Conservation (phyloP, 176 grass and related monocot species). For the Cocos nucifera region DNA sequence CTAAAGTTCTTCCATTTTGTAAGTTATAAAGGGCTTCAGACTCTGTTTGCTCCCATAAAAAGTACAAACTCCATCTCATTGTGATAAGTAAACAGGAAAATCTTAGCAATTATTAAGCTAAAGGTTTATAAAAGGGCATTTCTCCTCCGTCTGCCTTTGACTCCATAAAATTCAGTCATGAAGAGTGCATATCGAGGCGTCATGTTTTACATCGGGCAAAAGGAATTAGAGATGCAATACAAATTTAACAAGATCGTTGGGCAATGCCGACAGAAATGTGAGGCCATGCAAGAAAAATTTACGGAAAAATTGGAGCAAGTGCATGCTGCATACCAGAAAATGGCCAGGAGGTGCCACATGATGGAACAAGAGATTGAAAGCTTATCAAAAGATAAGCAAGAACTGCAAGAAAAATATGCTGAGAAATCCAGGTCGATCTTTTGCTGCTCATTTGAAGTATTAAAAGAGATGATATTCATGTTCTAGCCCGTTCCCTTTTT, state of each 20-base stretch:
- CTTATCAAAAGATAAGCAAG: slow-evolving; percentile 83
- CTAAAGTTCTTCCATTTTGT: too few species aligned
- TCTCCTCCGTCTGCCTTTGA: slow-evolving; percentile 24
- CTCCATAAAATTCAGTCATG: slow-evolving; percentile 52
- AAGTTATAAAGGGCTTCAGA: too few species aligned
- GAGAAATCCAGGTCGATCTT: slow-evolving; percentile 79
- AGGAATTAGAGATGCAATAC: slow-evolving; percentile 86
- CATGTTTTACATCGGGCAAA: slow-evolving; percentile 90
- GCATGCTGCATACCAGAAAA: slow-evolving; percentile 77
- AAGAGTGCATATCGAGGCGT: slow-evolving; percentile 79
- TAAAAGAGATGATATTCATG: too few species aligned
- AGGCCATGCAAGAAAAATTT: slow-evolving; percentile 76
- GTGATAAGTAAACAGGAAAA: too few species aligned
- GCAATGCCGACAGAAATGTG: slow-evolving; percentile 78
- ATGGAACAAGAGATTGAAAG: slow-evolving; percentile 78
- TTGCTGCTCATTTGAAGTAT: neutral
- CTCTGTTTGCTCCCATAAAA: too few species aligned
- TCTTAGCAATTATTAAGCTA: neutral
- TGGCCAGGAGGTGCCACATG: slow-evolving; percentile 74
- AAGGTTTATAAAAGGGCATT: slow-evolving; percentile 2
- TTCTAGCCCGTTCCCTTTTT: too few species aligned
- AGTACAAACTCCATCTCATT: too few species aligned
- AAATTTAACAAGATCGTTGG: slow-evolving; percentile 74
- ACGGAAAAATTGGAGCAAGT: slow-evolving; percentile 81
- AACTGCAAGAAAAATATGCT: slow-evolving; percentile 85